Evolutionary conservation across 2,329 filamentous ascomycete genomes (phyloP).

Genomic region (Fusarium anguioides): DNA sequence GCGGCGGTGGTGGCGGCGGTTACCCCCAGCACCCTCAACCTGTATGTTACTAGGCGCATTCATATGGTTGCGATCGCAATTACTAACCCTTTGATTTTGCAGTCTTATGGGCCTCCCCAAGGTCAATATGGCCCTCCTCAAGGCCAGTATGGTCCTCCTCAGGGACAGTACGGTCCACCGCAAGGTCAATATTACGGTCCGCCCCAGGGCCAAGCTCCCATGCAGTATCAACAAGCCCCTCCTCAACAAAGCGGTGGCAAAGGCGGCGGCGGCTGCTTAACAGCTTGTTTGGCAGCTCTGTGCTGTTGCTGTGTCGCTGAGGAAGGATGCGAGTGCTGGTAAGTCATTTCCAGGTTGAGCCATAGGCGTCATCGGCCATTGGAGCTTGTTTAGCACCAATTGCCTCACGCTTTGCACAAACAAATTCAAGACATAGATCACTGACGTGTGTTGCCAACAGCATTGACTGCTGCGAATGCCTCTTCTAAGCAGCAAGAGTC

Average conservation of each 20-base stretch:
- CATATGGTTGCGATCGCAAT: neutral
- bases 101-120: constrained; percentile 49
- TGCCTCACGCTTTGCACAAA: constrained; percentile 1
- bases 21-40: constrained; percentile 56
- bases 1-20: constrained; percentile 45
- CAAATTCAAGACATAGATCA: neutral
- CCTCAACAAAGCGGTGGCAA: constrained; percentile 50
- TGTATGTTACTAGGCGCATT: constrained; percentile 46
- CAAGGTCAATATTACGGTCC: constrained; percentile 49
- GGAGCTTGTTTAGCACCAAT: constrained; percentile 3
- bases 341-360: constrained; percentile 26
- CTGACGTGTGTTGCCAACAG: constrained; percentile 38
- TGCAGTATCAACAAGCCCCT: constrained; percentile 57
- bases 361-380: constrained; percentile 13
- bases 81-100: constrained; percentile 22
- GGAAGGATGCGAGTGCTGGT: constrained; percentile 63
- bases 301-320: constrained; percentile 64
- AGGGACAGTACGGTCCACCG: constrained; percentile 45
- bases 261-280: constrained; percentile 56
- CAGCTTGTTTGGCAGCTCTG: constrained; percentile 59
- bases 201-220: constrained; percentile 55
- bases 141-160: constrained; percentile 47
- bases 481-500: constrained; percentile 44
- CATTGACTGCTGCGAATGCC: constrained; percentile 57
- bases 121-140: constrained; percentile 44